A percentile compares a stretch with the other conserved stretches of the same genome.
These are phyloP conservation scores for Rhododendron molle DNA, from an alignment of 148 eudicot species.

Conservation along the genomic window DNA sequence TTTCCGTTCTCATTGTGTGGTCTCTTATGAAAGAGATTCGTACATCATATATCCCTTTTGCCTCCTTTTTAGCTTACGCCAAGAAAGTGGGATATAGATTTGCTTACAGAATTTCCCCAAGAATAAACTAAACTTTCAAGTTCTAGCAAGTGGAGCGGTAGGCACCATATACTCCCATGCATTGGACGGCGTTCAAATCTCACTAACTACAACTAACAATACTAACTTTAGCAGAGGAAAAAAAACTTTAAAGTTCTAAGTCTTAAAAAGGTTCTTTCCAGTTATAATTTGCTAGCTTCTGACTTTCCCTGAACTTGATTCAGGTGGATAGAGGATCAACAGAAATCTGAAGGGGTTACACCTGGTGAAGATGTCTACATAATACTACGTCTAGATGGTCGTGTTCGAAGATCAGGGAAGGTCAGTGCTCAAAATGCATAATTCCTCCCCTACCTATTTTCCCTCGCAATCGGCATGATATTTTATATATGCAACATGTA, in stretches of 20 bases:
- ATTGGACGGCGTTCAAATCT: too few species aligned
- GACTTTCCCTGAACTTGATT: background rate
- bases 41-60: background rate
- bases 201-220: too few species aligned
- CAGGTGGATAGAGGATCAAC: constrained; percentile 97
- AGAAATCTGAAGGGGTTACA: constrained; percentile 83
- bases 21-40: background rate
- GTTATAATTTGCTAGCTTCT: background rate
- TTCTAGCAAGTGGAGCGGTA: too few species aligned
- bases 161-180: too few species aligned
- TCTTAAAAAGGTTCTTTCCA: background rate
- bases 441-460: background rate
- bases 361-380: constrained; percentile 95
- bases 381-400: constrained; percentile 92
- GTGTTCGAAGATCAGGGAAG: constrained; percentile 91
- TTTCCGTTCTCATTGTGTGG: background rate
- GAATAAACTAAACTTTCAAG: background rate
- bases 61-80: background rate
- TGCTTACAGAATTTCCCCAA: background rate
- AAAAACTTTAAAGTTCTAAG: background rate
- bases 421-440: constrained; percentile 32
- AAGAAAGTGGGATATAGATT: background rate
- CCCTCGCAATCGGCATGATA: background rate
- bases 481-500: background rate
- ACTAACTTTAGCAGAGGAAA: too few species aligned